A percentile compares a stretch with the other conserved stretches of the same genome.
These are phyloP conservation scores for Chiua sp. DNA, from an alignment of 1,284 basidiomycete species.

Conservation along the genomic window DNA sequence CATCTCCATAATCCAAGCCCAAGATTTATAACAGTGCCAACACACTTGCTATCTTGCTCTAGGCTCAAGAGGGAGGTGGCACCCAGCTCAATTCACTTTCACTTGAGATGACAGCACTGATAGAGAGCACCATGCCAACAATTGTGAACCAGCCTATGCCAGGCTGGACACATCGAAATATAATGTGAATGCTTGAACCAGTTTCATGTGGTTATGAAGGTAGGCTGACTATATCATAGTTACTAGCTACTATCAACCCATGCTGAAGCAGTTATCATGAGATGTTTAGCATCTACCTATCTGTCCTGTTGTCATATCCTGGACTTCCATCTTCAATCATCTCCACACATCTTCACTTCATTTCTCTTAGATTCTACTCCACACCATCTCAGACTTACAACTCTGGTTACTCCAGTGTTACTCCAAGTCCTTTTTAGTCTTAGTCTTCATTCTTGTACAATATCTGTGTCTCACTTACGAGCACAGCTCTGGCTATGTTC, in stretches of 20 bases:
- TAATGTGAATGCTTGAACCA: slow-evolving; percentile 4
- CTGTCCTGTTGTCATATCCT: too few relatives aligned
- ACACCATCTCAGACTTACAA: too few relatives aligned
- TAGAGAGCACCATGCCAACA: slow-evolving; percentile 45
- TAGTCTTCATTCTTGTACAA: too few relatives aligned
- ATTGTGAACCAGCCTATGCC: slow-evolving; percentile 47
- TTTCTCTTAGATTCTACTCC: too few relatives aligned
- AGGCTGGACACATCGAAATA: slow-evolving; percentile 34
- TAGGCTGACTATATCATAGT: not conserved
- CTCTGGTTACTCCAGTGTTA: too few relatives aligned
- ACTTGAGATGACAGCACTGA: slow-evolving; percentile 42
- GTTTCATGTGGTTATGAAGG: not conserved
- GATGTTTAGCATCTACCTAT: too few relatives aligned
- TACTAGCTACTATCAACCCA: not conserved
- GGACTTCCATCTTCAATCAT: too few relatives aligned
- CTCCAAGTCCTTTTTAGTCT: too few relatives aligned
- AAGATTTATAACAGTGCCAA: slow-evolving; percentile 55
- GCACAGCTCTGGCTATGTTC: too few relatives aligned
- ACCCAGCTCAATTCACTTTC: slow-evolving; percentile 46
- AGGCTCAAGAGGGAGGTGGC: slow-evolving; percentile 46
- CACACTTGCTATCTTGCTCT: slow-evolving; percentile 53
- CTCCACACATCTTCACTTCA: too few relatives aligned
- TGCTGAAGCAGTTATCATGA: too few relatives aligned
- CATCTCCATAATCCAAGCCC: slow-evolving; percentile 37
- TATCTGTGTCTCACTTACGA: too few relatives aligned